Evolutionary conservation across 2,329 filamentous ascomycete species (phyloP), one percentile per base, ranked within the genome.

Genomic region (Epichloe coenophiala): DNA sequence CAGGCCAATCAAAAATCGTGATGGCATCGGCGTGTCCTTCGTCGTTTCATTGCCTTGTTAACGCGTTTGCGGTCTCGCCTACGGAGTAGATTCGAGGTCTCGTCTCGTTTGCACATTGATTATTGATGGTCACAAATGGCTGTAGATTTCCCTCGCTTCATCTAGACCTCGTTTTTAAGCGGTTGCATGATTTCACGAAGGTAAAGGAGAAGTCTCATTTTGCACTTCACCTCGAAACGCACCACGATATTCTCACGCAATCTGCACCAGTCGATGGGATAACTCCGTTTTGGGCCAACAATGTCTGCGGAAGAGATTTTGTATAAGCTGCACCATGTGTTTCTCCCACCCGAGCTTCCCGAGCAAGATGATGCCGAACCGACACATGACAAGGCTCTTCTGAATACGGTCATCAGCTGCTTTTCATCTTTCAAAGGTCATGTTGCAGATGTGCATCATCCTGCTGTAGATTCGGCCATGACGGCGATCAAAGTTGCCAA

Each of bases 321-420:
- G 17, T 47, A 39, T 23, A 47, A 47, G 6, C 35, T 47, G 45
- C 37, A 62, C 40, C 63, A 66, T 47, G 54, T 65, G 12, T 66
- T 66, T 42, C 56, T 67, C 1, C 63, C 64, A 0, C 60, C 64
- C 0, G 54, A 59, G 6, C 53, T 61, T 1, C 65, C 65, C 19
- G 13, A 31, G 2, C 36, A 53, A 15, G 55, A 56, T 15, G 53
- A 55, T 19, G 21, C 48, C n/a, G 19, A 37, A 12, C 35, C 51
- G 13, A 21, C n/a, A 8, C 35, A 31, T 39, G 42, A 23, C 5
- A 31, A 40, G 21, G 35, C 35, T 33, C 50, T 45, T 35, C 36
- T 52, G 50, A 27, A 31, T 35, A 45, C 47, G 13, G 50, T 45
- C 17, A 23, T 52, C 23, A 37, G 33, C 33, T 45, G 40, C 19